Percentiles rank a stretch among this genome's conserved stretches.
These are phyloP conservation scores for Suillus occidentalis DNA, from an alignment of 768 basidiomycete species.

Conservation along the genomic window DNA sequence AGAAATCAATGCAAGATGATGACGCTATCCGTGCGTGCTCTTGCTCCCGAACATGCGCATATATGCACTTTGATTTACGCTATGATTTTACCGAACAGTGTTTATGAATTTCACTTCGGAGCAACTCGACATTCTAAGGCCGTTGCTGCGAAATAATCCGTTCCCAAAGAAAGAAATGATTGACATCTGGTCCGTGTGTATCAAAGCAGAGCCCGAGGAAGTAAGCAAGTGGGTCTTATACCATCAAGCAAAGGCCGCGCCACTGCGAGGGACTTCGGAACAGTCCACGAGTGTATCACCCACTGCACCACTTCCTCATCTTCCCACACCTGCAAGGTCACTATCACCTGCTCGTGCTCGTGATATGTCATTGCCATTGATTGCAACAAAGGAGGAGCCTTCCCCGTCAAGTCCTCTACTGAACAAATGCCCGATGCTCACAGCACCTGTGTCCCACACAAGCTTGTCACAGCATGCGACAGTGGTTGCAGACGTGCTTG, in stretches of 20 bases:
- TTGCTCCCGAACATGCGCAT: neutral
- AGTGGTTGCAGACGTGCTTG: neutral
- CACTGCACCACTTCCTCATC: slow-evolving; percentile 18
- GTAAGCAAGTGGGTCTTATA: slow-evolving; percentile 28
- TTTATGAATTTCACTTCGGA: slow-evolving; percentile 26
- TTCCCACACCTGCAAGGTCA: slow-evolving; percentile 31
- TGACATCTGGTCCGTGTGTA: slow-evolving; percentile 26
- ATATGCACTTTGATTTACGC: slow-evolving; percentile 6
- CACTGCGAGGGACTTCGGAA: slow-evolving; percentile 1
- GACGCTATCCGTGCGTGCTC: slow-evolving; percentile 26
- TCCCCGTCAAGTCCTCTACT: neutral
- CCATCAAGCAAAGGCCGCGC: slow-evolving; percentile 22
- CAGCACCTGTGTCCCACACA: neutral
- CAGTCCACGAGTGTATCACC: slow-evolving; percentile 19
- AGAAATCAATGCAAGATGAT: slow-evolving; percentile 17
- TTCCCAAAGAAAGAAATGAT: slow-evolving; percentile 24
- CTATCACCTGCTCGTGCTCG: slow-evolving; percentile 19
- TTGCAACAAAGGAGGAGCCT: slow-evolving; percentile 29
- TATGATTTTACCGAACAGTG: slow-evolving; percentile 14
- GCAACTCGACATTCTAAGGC: slow-evolving; percentile 24
- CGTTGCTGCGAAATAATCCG: slow-evolving; percentile 14
- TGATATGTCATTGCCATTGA: slow-evolving; percentile 28
- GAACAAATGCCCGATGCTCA: neutral
- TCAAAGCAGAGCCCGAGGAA: slow-evolving; percentile 20
- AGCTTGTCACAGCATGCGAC: neutral